Conservation (phyloP, 768 basidiomycete genomes). For the Tulasnella sp. region DNA sequence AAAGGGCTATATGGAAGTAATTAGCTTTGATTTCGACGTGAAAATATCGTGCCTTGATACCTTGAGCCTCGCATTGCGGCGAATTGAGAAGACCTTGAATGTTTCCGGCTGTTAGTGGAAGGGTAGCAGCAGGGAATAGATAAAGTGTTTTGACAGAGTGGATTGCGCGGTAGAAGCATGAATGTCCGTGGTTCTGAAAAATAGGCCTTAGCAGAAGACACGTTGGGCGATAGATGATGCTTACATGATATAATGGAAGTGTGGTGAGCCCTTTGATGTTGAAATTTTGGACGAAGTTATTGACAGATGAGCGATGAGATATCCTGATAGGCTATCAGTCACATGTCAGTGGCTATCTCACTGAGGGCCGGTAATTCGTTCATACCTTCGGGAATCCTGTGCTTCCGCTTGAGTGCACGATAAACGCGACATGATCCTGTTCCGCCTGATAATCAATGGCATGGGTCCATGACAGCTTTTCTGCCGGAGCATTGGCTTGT, state of each 20-base stretch:
- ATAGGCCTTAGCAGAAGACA: neutral
- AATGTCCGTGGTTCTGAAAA: slow-evolving; percentile 21
- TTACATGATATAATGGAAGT: slow-evolving; percentile 35
- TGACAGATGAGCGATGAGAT: slow-evolving; percentile 29
- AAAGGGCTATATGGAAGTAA: neutral
- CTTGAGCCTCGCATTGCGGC: slow-evolving; percentile 25
- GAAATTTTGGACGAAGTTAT: slow-evolving; percentile 29
- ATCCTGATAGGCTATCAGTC: slow-evolving; percentile 25
- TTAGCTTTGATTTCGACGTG: slow-evolving; percentile 28
- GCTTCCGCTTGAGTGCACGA: slow-evolving; percentile 36
- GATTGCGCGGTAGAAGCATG: slow-evolving; percentile 32
- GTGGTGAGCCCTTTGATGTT: slow-evolving; percentile 31
- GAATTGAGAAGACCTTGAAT: slow-evolving; percentile 30
- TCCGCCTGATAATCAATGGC: slow-evolving; percentile 28
- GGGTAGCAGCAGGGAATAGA: slow-evolving; percentile 31
- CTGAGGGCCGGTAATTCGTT: neutral
- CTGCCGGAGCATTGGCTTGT: slow-evolving; percentile 25
- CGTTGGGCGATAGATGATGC: slow-evolving; percentile 24
- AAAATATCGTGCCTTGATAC: slow-evolving; percentile 31
- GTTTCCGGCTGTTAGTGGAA: slow-evolving; percentile 36
- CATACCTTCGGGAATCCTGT: slow-evolving; percentile 42
- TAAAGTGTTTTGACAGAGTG: slow-evolving; percentile 32
- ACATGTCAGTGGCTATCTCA: neutral
- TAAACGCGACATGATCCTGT: slow-evolving; percentile 25
- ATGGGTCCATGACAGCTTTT: slow-evolving; percentile 23